Evolutionary conservation across 306 rosid genomes (phyloP).

Genomic region (Hylodesmum podocarpum): DNA sequence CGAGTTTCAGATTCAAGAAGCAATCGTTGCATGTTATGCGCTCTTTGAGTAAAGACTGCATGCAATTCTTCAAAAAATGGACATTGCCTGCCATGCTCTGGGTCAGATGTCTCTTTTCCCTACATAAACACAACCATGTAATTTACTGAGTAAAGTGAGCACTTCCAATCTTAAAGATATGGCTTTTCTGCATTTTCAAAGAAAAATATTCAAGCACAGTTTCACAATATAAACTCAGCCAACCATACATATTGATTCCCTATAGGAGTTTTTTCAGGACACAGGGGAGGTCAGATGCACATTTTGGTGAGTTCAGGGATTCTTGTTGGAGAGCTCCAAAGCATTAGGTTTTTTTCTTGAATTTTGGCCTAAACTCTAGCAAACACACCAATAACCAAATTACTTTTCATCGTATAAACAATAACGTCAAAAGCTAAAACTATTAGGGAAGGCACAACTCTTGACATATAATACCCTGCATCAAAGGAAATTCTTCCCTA

Average conservation of each 20-base stretch:
- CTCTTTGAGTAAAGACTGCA: constrained; percentile 73
- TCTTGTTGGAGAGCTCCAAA: background rate
- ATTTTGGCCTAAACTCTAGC: background rate
- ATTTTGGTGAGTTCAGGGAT: background rate
- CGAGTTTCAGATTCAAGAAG: constrained; percentile 73
- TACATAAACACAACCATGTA: constrained; percentile 31
- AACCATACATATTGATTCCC: background rate
- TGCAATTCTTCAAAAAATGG: constrained; percentile 87
- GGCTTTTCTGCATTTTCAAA: background rate
- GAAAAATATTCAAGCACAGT: background rate
- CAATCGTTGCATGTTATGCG: constrained; percentile 60
- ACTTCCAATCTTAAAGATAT: constrained; percentile 1
- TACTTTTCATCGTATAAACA: background rate
- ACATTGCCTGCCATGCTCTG: constrained; percentile 67
- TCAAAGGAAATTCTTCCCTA: background rate
- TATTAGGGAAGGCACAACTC: background rate
- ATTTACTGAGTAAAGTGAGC: background rate
- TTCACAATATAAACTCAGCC: background rate
- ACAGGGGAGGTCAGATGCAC: background rate
- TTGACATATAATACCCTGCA: background rate
- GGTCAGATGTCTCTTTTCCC: constrained; percentile 91
- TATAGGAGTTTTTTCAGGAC: background rate
- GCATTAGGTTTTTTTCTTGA: background rate
- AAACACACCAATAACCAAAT: constrained; percentile 4
- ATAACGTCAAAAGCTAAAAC: background rate